Evolutionary conservation across 192 early-diverging fungal genomes (phyloP).

Genomic region (Backusella australiensis): DNA sequence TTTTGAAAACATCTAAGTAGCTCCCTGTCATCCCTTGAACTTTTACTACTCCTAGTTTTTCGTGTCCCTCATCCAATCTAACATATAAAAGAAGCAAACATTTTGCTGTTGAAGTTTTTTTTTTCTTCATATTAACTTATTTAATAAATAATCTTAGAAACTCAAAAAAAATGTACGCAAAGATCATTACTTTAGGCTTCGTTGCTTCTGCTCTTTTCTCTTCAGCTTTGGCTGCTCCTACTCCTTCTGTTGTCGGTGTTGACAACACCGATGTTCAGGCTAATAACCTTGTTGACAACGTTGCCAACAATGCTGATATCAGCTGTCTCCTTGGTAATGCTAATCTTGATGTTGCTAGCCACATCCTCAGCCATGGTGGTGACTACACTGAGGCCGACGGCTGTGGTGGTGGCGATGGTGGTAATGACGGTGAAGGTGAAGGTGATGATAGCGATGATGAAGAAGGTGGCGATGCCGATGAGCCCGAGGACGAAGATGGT

Average conservation of each 20-base stretch:
- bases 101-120: background rate
- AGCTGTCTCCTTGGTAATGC: background rate
- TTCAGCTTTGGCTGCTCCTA: background rate
- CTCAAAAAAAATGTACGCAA: background rate
- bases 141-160: conserved; percentile 3
- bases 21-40: background rate
- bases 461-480: background rate
- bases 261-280: background rate
- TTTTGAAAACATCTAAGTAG: background rate
- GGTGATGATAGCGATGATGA: background rate
- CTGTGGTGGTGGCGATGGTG: background rate
- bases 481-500: background rate
- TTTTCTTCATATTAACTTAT: conserved; percentile 4
- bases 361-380: background rate
- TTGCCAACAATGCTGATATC: background rate
- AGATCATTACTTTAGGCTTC: background rate
- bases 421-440: background rate
- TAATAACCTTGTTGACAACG: background rate
- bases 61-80: background rate
- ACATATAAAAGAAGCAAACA: background rate
- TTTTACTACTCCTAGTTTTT: background rate
- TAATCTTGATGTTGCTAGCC: background rate
- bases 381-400: background rate
- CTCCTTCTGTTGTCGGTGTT: background rate
- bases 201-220: background rate